These are phyloP conservation scores for Calamus simplicifolius DNA, from an alignment of 176 grass and related monocot species.

Conservation along the genomic window DNA sequence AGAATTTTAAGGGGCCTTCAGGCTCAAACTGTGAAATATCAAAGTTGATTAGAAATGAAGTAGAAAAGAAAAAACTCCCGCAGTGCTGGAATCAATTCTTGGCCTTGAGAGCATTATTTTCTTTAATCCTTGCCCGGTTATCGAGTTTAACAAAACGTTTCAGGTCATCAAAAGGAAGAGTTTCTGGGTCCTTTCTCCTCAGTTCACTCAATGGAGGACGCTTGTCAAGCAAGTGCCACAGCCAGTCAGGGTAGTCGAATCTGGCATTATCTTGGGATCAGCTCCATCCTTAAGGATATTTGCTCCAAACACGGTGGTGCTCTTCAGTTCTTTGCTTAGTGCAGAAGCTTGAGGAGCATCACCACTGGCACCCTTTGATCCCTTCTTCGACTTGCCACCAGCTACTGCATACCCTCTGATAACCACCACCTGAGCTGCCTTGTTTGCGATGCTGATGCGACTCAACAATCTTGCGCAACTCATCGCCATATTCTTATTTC, in stretches of 20 bases:
- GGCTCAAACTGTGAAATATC: too few species aligned
- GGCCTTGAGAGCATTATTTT: slow-evolving; percentile 62
- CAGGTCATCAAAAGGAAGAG: slow-evolving; percentile 62
- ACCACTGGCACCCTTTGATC: slow-evolving; percentile 38
- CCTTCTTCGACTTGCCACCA: slow-evolving; percentile 69
- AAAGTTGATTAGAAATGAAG: too few species aligned
- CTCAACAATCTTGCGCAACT: slow-evolving; percentile 32
- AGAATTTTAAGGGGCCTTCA: too few species aligned
- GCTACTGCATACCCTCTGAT: slow-evolving; percentile 51
- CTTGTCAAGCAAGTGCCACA: slow-evolving; percentile 61
- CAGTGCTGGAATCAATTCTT: slow-evolving; percentile 46
- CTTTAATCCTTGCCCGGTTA: slow-evolving; percentile 78
- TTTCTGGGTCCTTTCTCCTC: slow-evolving; percentile 66
- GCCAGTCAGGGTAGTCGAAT: slow-evolving; percentile 80
- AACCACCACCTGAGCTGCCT: slow-evolving; percentile 25
- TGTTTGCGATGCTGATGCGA: slow-evolving; percentile 12
- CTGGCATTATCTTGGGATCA: slow-evolving; percentile 66
- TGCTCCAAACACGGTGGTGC: slow-evolving; percentile 64
- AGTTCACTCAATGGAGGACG: slow-evolving; percentile 64
- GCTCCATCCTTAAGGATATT: slow-evolving; percentile 89
- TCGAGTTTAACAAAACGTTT: slow-evolving; percentile 82
- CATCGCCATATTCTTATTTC: slow-evolving; percentile 31
- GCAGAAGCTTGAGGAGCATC: slow-evolving; percentile 61
- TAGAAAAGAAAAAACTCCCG: not conserved
- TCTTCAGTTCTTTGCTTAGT: slow-evolving; percentile 72